A percentile compares a stretch with the other conserved stretches of the same genome.
phyloP scores from a whole-genome alignment of 139 green algal species.

The Chlorella sp. region DNA sequence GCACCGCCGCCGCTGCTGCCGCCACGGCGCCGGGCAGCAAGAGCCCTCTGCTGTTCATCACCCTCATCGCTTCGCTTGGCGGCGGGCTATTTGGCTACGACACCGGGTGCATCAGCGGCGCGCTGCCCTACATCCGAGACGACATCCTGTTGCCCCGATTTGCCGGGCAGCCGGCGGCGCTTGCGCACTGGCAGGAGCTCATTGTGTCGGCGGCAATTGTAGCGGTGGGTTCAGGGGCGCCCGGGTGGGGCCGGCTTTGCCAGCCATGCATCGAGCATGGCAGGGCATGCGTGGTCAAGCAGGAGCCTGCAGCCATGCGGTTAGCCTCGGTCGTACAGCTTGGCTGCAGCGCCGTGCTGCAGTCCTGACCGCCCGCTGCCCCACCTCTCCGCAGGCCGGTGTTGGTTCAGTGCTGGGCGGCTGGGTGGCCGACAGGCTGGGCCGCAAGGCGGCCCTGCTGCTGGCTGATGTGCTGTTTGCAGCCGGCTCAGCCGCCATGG shows the following conservation, averaged over 20 bases:
- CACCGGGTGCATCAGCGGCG: conserved; percentile 68
- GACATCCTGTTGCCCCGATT: conserved; percentile 58
- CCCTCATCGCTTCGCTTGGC: too few species aligned
- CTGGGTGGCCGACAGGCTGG: conserved; percentile 55
- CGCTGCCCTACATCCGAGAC: conserved; percentile 80
- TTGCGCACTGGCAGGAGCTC: conserved; percentile 28
- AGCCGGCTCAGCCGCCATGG: conserved; percentile 56
- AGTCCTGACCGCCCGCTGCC: too few species aligned
- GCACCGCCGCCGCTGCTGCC: too few species aligned
- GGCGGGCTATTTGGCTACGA: conserved; percentile 76
- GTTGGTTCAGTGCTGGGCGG: conserved; percentile 61
- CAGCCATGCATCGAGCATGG: too few species aligned
- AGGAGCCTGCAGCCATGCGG: too few species aligned
- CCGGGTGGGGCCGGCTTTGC: too few species aligned
- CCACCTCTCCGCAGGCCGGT: conserved; percentile 29
- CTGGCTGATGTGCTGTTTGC: conserved; percentile 63
- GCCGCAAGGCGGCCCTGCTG: conserved; percentile 49
- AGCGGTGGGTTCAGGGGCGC: background rate
- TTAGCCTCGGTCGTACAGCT: too few species aligned
- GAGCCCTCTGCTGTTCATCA: too few species aligned
- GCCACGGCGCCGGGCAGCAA: too few species aligned
- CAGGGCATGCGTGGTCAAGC: too few species aligned
- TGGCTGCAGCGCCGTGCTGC: too few species aligned
- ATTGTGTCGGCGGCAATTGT: conserved; percentile 66
- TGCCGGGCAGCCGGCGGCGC: conserved; percentile 5